Evolutionary conservation across 495 filamentous ascomycete species (phyloP).

Genomic region (Aspergillus leporis): DNA sequence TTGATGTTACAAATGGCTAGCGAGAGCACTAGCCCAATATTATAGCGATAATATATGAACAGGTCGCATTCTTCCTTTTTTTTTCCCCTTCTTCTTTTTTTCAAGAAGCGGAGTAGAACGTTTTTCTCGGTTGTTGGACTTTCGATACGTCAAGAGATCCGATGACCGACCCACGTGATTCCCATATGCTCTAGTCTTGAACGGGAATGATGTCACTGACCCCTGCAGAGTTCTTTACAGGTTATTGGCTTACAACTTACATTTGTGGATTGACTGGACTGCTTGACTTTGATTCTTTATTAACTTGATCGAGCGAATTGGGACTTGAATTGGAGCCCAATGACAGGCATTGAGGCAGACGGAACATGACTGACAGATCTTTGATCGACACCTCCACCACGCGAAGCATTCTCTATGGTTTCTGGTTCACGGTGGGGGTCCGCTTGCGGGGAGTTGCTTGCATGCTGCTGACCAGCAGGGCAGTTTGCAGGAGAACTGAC

Average conservation of each 20-base stretch:
- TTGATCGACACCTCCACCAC: conserved; percentile 11
- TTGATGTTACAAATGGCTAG: neutral
- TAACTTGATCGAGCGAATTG: neutral
- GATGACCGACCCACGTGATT: conserved; percentile 21
- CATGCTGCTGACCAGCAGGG: neutral
- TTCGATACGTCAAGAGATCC: neutral
- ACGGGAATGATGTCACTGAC: conserved; percentile 23
- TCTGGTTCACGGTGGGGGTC: neutral
- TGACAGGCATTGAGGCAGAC: neutral
- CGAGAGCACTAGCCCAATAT: neutral
- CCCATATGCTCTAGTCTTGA: conserved; percentile 13
- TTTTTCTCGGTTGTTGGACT: neutral
- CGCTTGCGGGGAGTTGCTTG: conserved; percentile 4
- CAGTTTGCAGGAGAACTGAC: neutral
- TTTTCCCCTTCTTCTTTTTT: neutral
- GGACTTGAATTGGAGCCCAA: neutral
- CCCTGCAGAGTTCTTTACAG: neutral
- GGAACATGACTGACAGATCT: neutral
- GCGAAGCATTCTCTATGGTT: neutral
- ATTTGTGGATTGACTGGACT: neutral
- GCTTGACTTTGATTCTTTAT: neutral
- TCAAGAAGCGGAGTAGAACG: neutral
- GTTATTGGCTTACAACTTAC: neutral
- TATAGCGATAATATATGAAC: neutral
- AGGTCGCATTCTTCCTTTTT: neutral